These are phyloP conservation scores for Darksidea phi DNA, from an alignment of 495 filamentous ascomycete genomes.

Conservation along the genomic window DNA sequence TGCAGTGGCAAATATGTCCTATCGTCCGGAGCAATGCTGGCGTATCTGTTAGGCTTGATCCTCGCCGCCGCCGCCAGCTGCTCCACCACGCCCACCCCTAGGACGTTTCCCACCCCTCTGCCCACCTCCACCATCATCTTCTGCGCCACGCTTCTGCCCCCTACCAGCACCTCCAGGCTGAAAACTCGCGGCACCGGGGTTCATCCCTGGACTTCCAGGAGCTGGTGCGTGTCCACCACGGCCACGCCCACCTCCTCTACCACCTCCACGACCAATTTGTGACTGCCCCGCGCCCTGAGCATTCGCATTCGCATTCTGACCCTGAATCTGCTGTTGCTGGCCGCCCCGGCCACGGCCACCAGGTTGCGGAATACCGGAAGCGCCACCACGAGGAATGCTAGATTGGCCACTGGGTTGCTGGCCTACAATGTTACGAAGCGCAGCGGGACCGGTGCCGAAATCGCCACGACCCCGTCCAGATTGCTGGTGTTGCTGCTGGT, in stretches of 20 bases:
- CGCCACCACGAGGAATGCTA: conserved; percentile 22
- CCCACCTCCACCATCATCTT: conserved; percentile 15
- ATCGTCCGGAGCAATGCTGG: background rate
- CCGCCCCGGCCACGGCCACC: conserved; percentile 19
- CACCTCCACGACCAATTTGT: conserved; percentile 12
- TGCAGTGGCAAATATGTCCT: background rate
- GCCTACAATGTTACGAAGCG: conserved; percentile 32
- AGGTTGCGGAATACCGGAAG: conserved; percentile 23
- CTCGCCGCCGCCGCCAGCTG: too few species aligned
- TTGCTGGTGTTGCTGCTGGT: conserved; percentile 9
- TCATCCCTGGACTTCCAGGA: conserved; percentile 15
- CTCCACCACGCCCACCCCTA: conserved; percentile 13
- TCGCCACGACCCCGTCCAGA: conserved; percentile 9
- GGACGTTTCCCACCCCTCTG: conserved; percentile 8
- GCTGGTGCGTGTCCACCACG: conserved; percentile 8
- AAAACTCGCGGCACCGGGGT: conserved; percentile 18
- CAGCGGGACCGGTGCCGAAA: conserved; percentile 39
- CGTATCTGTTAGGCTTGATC: too few species aligned
- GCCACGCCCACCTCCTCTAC: conserved; percentile 11
- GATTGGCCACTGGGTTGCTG: conserved; percentile 22
- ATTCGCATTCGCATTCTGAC: conserved; percentile 6
- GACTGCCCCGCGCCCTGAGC: conserved; percentile 12
- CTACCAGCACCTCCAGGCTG: conserved; percentile 16
- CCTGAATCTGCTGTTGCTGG: conserved; percentile 15
- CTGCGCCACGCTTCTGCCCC: conserved; percentile 22